phyloP scores from a whole-genome alignment of 1,139 yeast species.

The Pichia sp. region DNA sequence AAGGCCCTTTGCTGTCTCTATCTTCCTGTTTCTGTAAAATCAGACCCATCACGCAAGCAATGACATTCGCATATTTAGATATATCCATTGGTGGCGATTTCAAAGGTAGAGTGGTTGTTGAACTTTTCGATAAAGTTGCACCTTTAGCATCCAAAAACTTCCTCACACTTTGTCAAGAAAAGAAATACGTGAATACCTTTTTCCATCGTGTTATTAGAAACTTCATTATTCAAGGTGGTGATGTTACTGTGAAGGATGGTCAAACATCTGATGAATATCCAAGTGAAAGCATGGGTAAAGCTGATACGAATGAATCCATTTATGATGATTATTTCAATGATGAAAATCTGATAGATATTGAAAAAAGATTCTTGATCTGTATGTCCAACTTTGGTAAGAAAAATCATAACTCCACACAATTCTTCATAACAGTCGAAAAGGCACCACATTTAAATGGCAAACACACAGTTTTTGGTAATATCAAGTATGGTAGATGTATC shows the following conservation, averaged over 20 bases:
- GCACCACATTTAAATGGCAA: conserved; percentile 73
- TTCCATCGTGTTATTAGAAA: conserved; percentile 75
- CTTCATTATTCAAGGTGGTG: conserved; percentile 83
- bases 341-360: conserved; percentile 51
- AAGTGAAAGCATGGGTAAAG: conserved; percentile 42
- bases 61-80: conserved; percentile 46
- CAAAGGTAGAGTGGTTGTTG: conserved; percentile 65
- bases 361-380: conserved; percentile 52
- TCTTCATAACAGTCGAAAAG: conserved; percentile 72
- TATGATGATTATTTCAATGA: conserved; percentile 48
- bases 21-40: no score
- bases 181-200: conserved; percentile 43
- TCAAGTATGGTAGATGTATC: conserved; percentile 65
- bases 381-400: conserved; percentile 69
- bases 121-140: conserved; percentile 49
- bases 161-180: conserved; percentile 41
- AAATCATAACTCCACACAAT: conserved; percentile 68
- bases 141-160: conserved; percentile 62
- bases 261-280: conserved; percentile 29
- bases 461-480: conserved; percentile 75
- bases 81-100: conserved; percentile 45
- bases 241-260: conserved; percentile 40
- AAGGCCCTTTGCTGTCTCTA: no score
- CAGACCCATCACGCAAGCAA: no score
- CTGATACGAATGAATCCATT: conserved; percentile 35